phyloP scores from a whole-genome alignment of 306 rosid species.

The Rosa persica region DNA sequence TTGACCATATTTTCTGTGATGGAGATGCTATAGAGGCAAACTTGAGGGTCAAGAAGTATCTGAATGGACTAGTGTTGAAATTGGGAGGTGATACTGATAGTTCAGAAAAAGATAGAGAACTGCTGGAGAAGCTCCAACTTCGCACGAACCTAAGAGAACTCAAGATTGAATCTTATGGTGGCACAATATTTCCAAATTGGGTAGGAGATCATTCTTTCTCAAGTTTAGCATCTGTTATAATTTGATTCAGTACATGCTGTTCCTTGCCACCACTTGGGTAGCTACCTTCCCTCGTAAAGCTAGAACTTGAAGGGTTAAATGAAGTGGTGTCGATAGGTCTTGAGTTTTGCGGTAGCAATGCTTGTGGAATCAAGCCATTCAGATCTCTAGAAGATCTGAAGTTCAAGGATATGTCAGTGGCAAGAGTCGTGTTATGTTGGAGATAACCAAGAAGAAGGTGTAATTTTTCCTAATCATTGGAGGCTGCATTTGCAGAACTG shows the following conservation, averaged over 20 bases:
- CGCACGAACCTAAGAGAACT: conserved; percentile 15
- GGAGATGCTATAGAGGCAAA: too few relatives aligned
- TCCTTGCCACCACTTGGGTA: conserved; percentile 13
- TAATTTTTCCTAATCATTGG: neutral
- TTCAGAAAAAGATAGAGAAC: neutral
- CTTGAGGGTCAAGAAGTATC: too few relatives aligned
- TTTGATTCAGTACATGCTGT: too few relatives aligned
- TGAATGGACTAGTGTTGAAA: too few relatives aligned
- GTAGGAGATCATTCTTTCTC: neutral
- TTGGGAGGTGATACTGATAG: too few relatives aligned
- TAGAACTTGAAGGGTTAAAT: conserved; percentile 1
- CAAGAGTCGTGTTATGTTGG: neutral
- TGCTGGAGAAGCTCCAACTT: conserved; percentile 13
- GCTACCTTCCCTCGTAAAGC: conserved; percentile 10
- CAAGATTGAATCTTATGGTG: neutral
- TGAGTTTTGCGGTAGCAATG: neutral
- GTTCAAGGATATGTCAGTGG: too few relatives aligned
- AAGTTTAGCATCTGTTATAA: neutral
- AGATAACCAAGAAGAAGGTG: neutral
- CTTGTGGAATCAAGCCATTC: neutral
- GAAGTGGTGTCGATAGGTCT: neutral
- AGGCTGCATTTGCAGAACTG: neutral
- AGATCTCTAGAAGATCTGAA: too few relatives aligned
- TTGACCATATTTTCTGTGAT: too few relatives aligned
- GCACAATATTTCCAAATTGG: conserved; percentile 23